Base-by-base conservation (phyloP, 2,329 filamentous ascomycete genomes). In the Acrocalymma vagum region DNA sequence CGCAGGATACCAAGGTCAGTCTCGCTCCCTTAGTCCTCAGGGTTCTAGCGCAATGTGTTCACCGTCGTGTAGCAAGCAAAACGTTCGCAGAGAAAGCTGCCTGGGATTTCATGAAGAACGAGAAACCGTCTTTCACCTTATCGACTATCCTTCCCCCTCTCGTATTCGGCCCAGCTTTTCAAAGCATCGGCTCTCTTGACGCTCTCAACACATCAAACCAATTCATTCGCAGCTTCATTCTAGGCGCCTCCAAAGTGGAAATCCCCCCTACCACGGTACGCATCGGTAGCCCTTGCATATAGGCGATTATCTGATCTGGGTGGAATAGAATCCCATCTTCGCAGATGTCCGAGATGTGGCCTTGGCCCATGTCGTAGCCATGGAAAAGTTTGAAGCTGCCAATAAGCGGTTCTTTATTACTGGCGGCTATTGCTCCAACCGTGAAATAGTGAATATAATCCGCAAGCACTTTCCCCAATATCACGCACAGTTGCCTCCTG, bases 201-300 rank as follows among this genome's bases (percentile, higher is more conserved):
- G 66, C 70, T 0, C 71, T 89, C 38, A 90, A 90, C 67, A 86
- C 84, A 1, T 87, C 84, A 7, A 89, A 88, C 60, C 76, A 81
- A 47, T 78, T 82, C 11, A 76, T 88, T 35, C 72, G 78, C 10
- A 76, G 86, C 50, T 66, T 86, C 42, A 74, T 86, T n/a, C 75
- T 72, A 2, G 86, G 85, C 9, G 75, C 78, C 43, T 75, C 70
- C 57, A 81, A 78, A 45, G 66, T 76, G 0, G 70, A 72, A 9
- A 72, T 85, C 10, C 71, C 76, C 75, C 2, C 18, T n/a, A n/a
- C n/a, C n/a, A n/a, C n/a, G n/a, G n/a, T n/a, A n/a, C n/a, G n/a
- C n/a, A n/a, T n/a, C n/a, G n/a, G n/a, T n/a, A n/a, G n/a, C n/a
- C n/a, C n/a, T n/a, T n/a, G n/a, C n/a, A n/a, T n/a, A n/a, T n/a